These are phyloP conservation scores for Astrothelium macrocarpum DNA, from an alignment of 495 filamentous ascomycete species.

Conservation along the genomic window DNA sequence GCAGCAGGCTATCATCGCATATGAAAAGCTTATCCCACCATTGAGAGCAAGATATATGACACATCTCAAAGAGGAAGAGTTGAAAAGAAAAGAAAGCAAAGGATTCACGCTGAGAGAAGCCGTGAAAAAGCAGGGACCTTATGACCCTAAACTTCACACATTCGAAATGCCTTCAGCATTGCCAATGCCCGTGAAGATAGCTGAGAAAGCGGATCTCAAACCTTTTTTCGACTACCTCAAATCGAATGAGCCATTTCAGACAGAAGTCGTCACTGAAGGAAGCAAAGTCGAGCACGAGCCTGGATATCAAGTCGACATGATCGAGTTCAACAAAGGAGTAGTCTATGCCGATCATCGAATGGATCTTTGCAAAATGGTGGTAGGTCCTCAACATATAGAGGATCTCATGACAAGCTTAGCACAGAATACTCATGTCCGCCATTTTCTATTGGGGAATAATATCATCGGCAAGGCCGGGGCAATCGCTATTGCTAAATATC, in stretches of 20 bases:
- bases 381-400: conserved; percentile 34
- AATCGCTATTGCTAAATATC: conserved; percentile 30
- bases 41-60: no score
- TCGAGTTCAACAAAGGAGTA: conserved; percentile 29
- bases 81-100: no score
- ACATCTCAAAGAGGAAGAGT: no score
- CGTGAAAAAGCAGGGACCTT: no score
- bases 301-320: conserved; percentile 18
- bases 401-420: conserved; percentile 29
- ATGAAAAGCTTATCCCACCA: no score
- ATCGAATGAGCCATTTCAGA: conserved; percentile 11
- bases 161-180: conserved; percentile 16
- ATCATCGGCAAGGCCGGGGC: conserved; percentile 35
- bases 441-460: conserved; percentile 39
- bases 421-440: conserved; percentile 29
- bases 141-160: no score
- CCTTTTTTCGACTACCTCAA: conserved; percentile 26
- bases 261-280: no score
- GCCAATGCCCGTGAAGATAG: conserved; percentile 27
- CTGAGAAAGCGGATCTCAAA: conserved; percentile 17
- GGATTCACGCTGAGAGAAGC: no score
- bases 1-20: no score
- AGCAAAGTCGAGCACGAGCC: conserved; percentile 18
- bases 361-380: conserved; percentile 32
- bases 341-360: conserved; percentile 27